A percentile compares a stretch with the other conserved stretches of the same genome.
Conservation (phyloP, 2,329 filamentous ascomycete species). For the Chaetomium sp. region DNA sequence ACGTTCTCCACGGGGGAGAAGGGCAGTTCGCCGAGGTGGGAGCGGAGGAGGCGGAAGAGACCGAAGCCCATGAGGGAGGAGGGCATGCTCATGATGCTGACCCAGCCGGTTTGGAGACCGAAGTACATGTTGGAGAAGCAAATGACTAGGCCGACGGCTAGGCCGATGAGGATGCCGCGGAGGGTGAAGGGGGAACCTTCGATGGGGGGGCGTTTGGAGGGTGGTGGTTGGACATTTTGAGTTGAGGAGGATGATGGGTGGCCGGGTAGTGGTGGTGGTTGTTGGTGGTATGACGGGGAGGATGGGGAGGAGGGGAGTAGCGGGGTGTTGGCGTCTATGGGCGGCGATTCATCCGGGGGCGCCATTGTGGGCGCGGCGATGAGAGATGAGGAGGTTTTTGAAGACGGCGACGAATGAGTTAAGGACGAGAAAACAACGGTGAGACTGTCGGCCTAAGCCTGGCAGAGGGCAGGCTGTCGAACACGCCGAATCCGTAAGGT, state of each 20-base stretch:
- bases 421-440: neutral
- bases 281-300: neutral
- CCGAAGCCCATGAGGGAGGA: slow-evolving; percentile 91
- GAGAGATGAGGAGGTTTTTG: no score
- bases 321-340: neutral
- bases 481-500: no score
- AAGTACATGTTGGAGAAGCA: slow-evolving; percentile 99
- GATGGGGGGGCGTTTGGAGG: slow-evolving; percentile 9
- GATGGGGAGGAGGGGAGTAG: neutral
- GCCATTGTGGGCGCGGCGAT: neutral
- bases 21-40: slow-evolving; percentile 61
- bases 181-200: slow-evolving; percentile 70
- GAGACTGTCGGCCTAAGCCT: neutral
- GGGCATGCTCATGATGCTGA: slow-evolving; percentile 91
- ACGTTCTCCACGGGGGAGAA: slow-evolving; percentile 97
- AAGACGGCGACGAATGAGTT: no score
- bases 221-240: neutral
- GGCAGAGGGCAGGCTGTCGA: no score
- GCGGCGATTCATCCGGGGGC: neutral
- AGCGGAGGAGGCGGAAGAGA: slow-evolving; percentile 75
- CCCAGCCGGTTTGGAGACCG: slow-evolving; percentile 63
- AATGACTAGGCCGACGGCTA: slow-evolving; percentile 81
- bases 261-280: neutral
- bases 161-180: slow-evolving; percentile 71
- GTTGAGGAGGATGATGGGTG: neutral